Base-by-base conservation (phyloP, 2,329 filamentous ascomycete species). In the Aureobasidium leucospermi region DNA sequence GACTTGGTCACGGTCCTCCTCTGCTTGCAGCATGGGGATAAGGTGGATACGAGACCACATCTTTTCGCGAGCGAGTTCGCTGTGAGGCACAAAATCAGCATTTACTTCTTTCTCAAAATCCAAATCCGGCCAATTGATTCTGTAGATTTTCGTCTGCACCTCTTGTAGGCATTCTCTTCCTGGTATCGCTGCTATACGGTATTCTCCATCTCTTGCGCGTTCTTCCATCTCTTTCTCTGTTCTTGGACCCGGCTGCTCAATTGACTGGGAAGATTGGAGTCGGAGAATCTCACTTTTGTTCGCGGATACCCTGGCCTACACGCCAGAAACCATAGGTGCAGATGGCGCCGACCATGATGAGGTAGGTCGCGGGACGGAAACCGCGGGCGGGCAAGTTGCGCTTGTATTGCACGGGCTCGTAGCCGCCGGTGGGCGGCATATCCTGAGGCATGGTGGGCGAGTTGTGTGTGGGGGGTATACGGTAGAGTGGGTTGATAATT, bases 11-110 rank as follows among this genome's bases (percentile, higher is more conserved):
- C 94, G 87, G 79, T 99, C 94, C 75, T 96, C 91, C 73, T 99
- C 94, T 60, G 94, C 94, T 74, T 97, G 93, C 64, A 99, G 85
- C 64, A 96, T 79, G 61, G 94, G 94, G 70, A 93, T 94, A 65
- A 99, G 82, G 77, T 97, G 85, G 76, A 99, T 96, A 72, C 94
- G 88, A 63, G 90, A 85, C 94, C 94, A 99, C 85, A 96, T 94
- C 81, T 97, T 99, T 73, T 99, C 94, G 68, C 94, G 90, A 64
- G 86, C 89, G 66, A 96, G 86, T 77, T 99, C 94, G 71, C 92
- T 96, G 69, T 60, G 29, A 6, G 10, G 28, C 7, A n/a, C 31
- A 29, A 23, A 34, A 29, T 32, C 8, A 34, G 15, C 7, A 19
- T 23, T 23, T 23, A 23, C 23, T 23, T 23, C 23, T 23, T 23